Conservation (phyloP, 2,329 filamentous ascomycete genomes). For the Sphaerulina musiva region DNA sequence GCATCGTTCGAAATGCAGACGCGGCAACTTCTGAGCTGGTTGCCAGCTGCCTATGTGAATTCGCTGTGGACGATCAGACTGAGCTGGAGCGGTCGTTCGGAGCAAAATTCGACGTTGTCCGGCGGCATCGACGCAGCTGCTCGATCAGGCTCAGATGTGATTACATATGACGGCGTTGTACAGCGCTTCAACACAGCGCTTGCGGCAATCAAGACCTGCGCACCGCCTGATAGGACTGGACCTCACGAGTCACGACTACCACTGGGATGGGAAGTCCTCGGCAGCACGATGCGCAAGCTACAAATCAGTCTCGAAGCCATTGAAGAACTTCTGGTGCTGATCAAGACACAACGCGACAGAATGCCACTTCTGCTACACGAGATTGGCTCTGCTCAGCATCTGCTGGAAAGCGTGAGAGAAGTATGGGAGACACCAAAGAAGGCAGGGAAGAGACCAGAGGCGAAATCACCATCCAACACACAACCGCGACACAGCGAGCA, state of each 20-base stretch:
- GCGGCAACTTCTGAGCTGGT: conserved; percentile 11
- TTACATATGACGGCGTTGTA: conserved; percentile 7
- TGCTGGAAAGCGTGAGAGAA: conserved; percentile 17
- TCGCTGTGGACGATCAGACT: conserved; percentile 15
- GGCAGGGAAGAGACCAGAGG: conserved; percentile 3
- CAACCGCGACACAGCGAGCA: not conserved
- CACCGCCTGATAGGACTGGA: conserved; percentile 3
- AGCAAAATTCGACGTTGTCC: not conserved
- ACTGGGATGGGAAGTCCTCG: conserved; percentile 17
- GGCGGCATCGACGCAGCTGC: not conserved
- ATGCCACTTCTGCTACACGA: conserved; percentile 18
- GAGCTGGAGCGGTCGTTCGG: conserved; percentile 13
- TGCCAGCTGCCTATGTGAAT: conserved; percentile 12
- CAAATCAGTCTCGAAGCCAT: conserved; percentile 19
- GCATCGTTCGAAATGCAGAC: conserved; percentile 10
- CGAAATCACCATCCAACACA: not conserved
- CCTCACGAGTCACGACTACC: not conserved
- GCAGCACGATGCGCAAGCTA: conserved; percentile 17
- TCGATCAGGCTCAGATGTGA: not conserved
- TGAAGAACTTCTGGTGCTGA: conserved; percentile 14
- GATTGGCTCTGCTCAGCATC: conserved; percentile 14
- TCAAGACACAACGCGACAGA: conserved; percentile 14
- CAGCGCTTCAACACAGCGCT: conserved; percentile 14
- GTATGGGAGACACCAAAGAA: conserved; percentile 10
- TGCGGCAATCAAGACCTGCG: conserved; percentile 10